Base-by-base conservation (phyloP, 768 basidiomycete species). In the Sistotremastrum niveocremeum region DNA sequence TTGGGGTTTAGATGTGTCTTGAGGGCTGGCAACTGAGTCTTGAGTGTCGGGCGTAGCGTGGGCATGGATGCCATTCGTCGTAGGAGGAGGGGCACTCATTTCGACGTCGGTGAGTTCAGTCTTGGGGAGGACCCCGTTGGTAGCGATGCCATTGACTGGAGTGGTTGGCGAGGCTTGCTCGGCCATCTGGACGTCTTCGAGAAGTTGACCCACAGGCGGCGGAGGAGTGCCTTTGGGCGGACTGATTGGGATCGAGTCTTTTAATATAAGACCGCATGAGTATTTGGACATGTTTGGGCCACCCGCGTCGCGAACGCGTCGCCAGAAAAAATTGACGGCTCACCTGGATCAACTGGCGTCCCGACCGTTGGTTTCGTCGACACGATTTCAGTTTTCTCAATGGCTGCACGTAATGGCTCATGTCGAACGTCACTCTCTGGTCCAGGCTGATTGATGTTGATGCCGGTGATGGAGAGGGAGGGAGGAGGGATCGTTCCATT, bases 371-470 rank as follows among this genome's bases (percentile, higher is more conserved):
- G 67, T 51, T 67, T 65, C 46, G 63, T 63, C 45, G 68, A 71
- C 56, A 62, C 63, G 61, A 63, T 57, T 51, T 73, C 68, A 34
- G 61, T 48, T 47, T 59, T 55, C 52, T 70, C 67, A 52, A 65
- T 56, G 56, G 72, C 76, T 55, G 75, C 60, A 44, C 70, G 62
- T 46, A 74, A 58, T 40, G 73, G 74, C 53, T 81, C 78, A 57
- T 76, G 71, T 47, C 73, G 75, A 55, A 69, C 78, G 69, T 81
- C 75, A 57, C 77, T 77, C 66, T 82, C 80, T 51, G 74, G 72
- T 55, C 77, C 73, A 53, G 69, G 67, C 51, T 65, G 69, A 66
- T 79, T 76, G 51, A 74, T 68, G 58, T 77, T 72, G 55, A 80
- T 77, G 60, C 65, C 69, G 60, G 66, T 63, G 63, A 64, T 47